These are phyloP conservation scores for Talaromyces adpressus DNA, from an alignment of 495 filamentous ascomycete genomes.

Conservation along the genomic window DNA sequence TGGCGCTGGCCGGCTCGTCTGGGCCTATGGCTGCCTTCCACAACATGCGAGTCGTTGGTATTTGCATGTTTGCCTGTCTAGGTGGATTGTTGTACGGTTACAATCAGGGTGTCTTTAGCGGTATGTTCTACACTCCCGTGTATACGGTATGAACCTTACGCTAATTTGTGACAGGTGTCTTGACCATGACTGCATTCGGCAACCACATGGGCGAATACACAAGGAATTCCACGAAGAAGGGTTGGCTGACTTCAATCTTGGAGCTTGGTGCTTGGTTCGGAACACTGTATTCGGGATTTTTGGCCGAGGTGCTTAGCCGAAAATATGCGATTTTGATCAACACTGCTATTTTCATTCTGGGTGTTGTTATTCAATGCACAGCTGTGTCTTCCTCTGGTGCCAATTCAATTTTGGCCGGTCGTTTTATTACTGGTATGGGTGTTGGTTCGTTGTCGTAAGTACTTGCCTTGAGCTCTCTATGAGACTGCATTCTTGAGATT, in stretches of 20 bases:
- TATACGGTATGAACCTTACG: background rate
- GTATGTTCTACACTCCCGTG: constrained; percentile 54
- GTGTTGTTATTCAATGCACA: constrained; percentile 61
- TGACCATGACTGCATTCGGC: constrained; percentile 13
- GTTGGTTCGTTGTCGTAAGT: constrained; percentile 14
- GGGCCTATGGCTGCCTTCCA: constrained; percentile 59
- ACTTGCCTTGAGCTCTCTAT: background rate
- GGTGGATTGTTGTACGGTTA: constrained; percentile 57
- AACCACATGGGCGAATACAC: constrained; percentile 55
- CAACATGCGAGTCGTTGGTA: constrained; percentile 64
- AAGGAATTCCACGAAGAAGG: constrained; percentile 53
- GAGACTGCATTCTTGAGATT: constrained; percentile 17
- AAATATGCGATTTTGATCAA: constrained; percentile 67
- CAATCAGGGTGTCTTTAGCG: constrained; percentile 73
- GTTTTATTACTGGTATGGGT: constrained; percentile 58
- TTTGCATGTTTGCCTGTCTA: constrained; percentile 69
- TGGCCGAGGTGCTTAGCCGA: constrained; percentile 63
- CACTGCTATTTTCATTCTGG: constrained; percentile 59
- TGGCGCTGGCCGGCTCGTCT: constrained; percentile 55
- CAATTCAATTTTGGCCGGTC: constrained; percentile 57
- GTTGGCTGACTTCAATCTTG: constrained; percentile 69
- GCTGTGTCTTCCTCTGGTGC: constrained; percentile 50
- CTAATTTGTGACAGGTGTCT: constrained; percentile 10
- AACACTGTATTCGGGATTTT: constrained; percentile 59
- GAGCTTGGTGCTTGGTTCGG: constrained; percentile 76